Conservation (phyloP, 805 yeast species). For the Candida patagonica region DNA sequence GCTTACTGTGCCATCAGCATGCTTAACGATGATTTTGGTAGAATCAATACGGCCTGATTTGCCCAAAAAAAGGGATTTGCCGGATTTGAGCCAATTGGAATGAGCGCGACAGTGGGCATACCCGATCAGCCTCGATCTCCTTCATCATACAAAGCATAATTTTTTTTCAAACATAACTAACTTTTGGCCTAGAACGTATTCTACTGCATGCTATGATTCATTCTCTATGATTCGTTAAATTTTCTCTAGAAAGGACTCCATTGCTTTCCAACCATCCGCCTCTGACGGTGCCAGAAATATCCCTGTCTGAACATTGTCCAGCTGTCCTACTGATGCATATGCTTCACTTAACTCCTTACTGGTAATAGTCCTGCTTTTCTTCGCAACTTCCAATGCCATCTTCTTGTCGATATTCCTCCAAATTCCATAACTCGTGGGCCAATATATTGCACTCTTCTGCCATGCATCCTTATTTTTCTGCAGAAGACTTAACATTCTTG, state of each 20-base stretch:
- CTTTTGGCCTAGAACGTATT: too few species aligned
- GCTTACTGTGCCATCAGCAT: slow-evolving; percentile 32
- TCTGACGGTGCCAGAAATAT: slow-evolving; percentile 53
- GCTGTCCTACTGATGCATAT: slow-evolving; percentile 37
- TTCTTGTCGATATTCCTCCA: slow-evolving; percentile 59
- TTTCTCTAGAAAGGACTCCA: too few species aligned
- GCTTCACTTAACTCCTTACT: slow-evolving; percentile 45
- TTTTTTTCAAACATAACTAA: too few species aligned
- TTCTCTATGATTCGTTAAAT: too few species aligned
- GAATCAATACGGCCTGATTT: slow-evolving; percentile 32
- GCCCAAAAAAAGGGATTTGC: too few species aligned
- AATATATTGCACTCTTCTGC: slow-evolving; percentile 63
- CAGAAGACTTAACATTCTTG: slow-evolving; percentile 48
- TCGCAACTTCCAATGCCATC: slow-evolving; percentile 52
- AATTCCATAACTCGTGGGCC: slow-evolving; percentile 58
- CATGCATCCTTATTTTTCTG: slow-evolving; percentile 40
- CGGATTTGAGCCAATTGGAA: too few species aligned
- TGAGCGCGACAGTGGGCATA: too few species aligned
- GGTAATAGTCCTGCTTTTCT: slow-evolving; percentile 36
- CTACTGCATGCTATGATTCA: too few species aligned
- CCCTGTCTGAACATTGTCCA: slow-evolving; percentile 60
- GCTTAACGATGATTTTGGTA: slow-evolving; percentile 33
- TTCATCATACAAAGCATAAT: too few species aligned
- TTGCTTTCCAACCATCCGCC: slow-evolving; percentile 25
- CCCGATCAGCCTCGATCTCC: too few species aligned